These are phyloP conservation scores for Solanum etuberosum DNA, from an alignment of 257 asterid species.

Conservation along the genomic window DNA sequence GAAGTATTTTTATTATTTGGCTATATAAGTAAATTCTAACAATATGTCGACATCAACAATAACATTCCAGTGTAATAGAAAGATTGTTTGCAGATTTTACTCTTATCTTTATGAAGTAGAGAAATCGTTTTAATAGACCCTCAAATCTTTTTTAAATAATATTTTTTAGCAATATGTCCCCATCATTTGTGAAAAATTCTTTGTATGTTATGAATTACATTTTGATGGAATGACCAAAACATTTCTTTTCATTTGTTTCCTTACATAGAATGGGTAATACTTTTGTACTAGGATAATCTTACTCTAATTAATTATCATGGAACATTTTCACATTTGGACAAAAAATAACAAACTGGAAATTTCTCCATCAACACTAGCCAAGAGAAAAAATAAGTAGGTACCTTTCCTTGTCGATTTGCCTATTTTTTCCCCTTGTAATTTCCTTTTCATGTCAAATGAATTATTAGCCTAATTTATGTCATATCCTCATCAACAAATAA, in stretches of 20 bases:
- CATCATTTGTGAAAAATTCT: neutral
- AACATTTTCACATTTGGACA: neutral
- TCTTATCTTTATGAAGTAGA: neutral
- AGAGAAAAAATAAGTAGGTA: neutral
- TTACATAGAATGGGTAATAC: neutral
- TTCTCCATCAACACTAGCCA: neutral
- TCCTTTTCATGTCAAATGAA: neutral
- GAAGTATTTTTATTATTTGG: too few relatives aligned
- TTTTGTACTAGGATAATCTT: neutral
- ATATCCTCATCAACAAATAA: neutral
- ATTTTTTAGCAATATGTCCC: neutral
- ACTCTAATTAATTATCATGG: neutral
- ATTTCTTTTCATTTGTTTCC: neutral
- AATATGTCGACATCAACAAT: neutral
- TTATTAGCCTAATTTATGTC: neutral
- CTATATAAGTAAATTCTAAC: neutral
- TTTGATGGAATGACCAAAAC: neutral
- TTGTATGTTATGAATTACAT: neutral
- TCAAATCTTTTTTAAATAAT: fast-evolving
- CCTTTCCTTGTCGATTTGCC: neutral
- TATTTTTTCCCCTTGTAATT: neutral
- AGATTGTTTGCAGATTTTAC: neutral
- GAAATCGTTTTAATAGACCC: neutral
- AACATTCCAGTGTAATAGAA: too few relatives aligned
- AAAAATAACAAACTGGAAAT: neutral